phyloP scores from a whole-genome alignment of 805 yeast species.

The Candida yuanshanica region DNA sequence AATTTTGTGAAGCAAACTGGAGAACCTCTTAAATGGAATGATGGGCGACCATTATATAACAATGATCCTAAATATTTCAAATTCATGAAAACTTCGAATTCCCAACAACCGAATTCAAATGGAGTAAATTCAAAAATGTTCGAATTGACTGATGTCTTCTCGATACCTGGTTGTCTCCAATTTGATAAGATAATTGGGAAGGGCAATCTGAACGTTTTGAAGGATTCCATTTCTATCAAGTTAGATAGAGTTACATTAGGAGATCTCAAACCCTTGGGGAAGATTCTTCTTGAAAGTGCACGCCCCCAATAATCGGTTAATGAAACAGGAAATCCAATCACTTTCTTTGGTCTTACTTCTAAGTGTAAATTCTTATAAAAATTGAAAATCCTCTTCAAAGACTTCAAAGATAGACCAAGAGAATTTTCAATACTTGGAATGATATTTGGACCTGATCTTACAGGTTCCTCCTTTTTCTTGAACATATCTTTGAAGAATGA shows the following conservation, averaged over 20 bases:
- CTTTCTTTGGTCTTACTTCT: conserved; percentile 47
- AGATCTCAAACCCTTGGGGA: conserved; percentile 30
- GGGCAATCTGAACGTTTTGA: conserved; percentile 35
- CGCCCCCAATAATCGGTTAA: conserved; percentile 68
- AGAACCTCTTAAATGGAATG: conserved; percentile 18
- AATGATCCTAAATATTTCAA: conserved; percentile 47
- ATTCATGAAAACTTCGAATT: conserved; percentile 44
- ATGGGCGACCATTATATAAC: conserved; percentile 38
- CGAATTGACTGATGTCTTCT: conserved; percentile 30
- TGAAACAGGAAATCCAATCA: conserved; percentile 48
- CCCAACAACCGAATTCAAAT: conserved; percentile 68
- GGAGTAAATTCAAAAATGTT: conserved; percentile 57
- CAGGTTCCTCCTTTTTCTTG: conserved; percentile 19
- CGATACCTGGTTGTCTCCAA: conserved; percentile 32
- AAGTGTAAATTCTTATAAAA: conserved; percentile 49
- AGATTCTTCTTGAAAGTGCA: conserved; percentile 46
- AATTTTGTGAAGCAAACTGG: conserved; percentile 44
- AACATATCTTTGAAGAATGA: conserved; percentile 22
- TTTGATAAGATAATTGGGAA: conserved; percentile 43
- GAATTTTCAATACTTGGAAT: conserved; percentile 18
- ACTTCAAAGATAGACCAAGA: conserved; percentile 21
- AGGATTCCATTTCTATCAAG: conserved; percentile 31
- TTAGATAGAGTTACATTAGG: conserved; percentile 37
- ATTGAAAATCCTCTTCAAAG: conserved; percentile 30
- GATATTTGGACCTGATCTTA: conserved; percentile 10